Percentiles rank a stretch among this genome's conserved stretches.
These are phyloP conservation scores for Closterium sp. DNA, from an alignment of 139 green algal genomes.

Conservation along the genomic window DNA sequence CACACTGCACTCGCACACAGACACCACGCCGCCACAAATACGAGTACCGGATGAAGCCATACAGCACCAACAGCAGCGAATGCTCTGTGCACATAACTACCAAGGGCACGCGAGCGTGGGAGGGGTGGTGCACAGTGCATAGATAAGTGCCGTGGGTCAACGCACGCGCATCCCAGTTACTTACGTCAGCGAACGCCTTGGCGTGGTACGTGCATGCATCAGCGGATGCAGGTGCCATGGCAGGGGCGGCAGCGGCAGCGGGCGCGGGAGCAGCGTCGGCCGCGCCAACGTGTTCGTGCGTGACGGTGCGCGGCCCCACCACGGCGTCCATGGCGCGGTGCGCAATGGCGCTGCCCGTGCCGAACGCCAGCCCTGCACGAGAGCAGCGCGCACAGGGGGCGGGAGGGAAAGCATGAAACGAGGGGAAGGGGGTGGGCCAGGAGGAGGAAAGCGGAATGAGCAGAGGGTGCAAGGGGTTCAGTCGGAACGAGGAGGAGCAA, in stretches of 20 bases:
- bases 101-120: background rate
- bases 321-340: conserved; percentile 53
- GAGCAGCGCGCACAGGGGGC: no score
- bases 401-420: background rate
- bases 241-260: conserved; percentile 4
- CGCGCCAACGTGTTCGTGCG: conserved; percentile 33
- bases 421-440: background rate
- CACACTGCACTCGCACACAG: conserved; percentile 21
- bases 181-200: conserved; percentile 53
- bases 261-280: conserved; percentile 9
- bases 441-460: background rate
- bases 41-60: no score
- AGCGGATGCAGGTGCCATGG: background rate
- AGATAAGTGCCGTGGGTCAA: background rate
- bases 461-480: background rate
- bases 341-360: conserved; percentile 49
- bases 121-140: background rate
- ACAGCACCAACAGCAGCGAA: background rate
- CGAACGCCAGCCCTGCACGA: conserved; percentile 51
- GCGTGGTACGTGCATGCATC: conserved; percentile 48
- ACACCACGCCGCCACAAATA: no score
- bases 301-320: conserved; percentile 46
- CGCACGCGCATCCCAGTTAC: background rate
- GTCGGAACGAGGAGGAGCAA: background rate
- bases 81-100: background rate